phyloP scores from a whole-genome alignment of 1,284 basidiomycete genomes.

The Lignosus rhinocerotis region DNA sequence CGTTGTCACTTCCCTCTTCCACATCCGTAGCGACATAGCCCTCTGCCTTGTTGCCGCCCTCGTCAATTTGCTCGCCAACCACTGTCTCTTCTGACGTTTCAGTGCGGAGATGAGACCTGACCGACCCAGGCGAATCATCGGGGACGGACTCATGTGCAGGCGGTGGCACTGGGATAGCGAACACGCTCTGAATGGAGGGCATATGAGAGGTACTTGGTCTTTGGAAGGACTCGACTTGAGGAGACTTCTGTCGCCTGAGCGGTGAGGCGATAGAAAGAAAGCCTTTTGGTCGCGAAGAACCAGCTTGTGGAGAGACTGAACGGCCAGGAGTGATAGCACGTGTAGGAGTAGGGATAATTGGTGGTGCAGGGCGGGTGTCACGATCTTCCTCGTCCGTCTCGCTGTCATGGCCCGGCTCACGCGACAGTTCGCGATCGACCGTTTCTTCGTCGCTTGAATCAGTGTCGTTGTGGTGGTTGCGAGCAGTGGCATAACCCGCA shows the following conservation, averaged over 20 bases:
- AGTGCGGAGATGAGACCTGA: background rate
- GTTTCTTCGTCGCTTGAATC: constrained; percentile 25
- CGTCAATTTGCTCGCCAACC: constrained; percentile 10
- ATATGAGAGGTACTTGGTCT: constrained; percentile 8
- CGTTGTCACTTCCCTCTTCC: constrained; percentile 33
- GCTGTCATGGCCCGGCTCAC: constrained; percentile 31
- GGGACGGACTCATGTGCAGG: background rate
- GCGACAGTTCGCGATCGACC: constrained; percentile 36
- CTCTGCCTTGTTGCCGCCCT: constrained; percentile 1
- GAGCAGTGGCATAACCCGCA: constrained; percentile 7
- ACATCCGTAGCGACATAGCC: constrained; percentile 34
- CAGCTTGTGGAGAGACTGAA: constrained; percentile 7
- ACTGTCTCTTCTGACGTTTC: constrained; percentile 23
- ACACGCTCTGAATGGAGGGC: constrained; percentile 16
- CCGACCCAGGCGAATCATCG: background rate
- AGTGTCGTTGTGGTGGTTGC: background rate
- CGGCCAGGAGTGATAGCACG: constrained; percentile 8
- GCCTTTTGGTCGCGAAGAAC: constrained; percentile 7
- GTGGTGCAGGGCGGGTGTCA: constrained; percentile 6
- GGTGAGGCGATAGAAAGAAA: constrained; percentile 20
- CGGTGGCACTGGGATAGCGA: constrained; percentile 9
- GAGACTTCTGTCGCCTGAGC: constrained; percentile 16
- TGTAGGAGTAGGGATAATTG: constrained; percentile 4
- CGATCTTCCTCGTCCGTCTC: constrained; percentile 12
- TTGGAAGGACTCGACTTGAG: background rate